Percentiles rank a stretch among this genome's conserved stretches.
phyloP scores from a whole-genome alignment of 805 yeast genomes.

The Wickerhamomyces tratensis region DNA sequence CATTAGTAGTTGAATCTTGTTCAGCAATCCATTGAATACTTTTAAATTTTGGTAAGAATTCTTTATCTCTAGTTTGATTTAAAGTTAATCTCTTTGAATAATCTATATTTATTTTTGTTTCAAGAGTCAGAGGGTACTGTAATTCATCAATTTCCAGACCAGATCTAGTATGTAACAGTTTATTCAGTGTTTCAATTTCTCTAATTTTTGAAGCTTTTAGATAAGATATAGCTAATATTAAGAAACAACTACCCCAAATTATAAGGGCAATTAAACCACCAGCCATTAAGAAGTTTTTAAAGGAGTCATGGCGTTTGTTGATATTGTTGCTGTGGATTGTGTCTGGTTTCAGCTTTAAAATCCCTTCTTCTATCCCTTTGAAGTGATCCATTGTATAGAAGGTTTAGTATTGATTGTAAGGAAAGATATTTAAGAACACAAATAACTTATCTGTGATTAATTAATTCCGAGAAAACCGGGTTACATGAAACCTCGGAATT shows the following conservation, averaged over 20 bases:
- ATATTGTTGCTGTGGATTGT: too few species aligned
- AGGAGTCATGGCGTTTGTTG: not conserved
- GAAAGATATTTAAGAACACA: too few species aligned
- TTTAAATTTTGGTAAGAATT: conserved; percentile 42
- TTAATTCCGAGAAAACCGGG: too few species aligned
- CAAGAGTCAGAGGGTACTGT: too few species aligned
- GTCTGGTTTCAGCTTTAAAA: too few species aligned
- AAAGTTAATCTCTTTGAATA: conserved; percentile 18
- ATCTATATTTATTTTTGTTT: not conserved
- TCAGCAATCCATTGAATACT: conserved; percentile 61
- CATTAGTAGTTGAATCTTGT: conserved; percentile 38
- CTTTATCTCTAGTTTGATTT: conserved; percentile 40
- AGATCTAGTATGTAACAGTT: not conserved
- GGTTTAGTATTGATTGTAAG: too few species aligned
- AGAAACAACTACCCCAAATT: conserved; percentile 7
- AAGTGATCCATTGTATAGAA: too few species aligned
- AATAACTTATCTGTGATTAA: too few species aligned
- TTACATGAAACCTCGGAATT: too few species aligned
- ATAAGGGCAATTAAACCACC: conserved; percentile 1
- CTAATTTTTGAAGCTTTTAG: conserved; percentile 5
- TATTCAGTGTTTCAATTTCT: conserved; percentile 2
- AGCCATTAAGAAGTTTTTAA: conserved; percentile 5
- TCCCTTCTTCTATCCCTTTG: too few species aligned
- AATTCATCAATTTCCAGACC: too few species aligned
- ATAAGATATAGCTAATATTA: conserved; percentile 4